Percentiles rank a stretch among this genome's conserved stretches.
phyloP scores from a whole-genome alignment of 306 rosid genomes.

The peach (Prunus persica) region DNA sequence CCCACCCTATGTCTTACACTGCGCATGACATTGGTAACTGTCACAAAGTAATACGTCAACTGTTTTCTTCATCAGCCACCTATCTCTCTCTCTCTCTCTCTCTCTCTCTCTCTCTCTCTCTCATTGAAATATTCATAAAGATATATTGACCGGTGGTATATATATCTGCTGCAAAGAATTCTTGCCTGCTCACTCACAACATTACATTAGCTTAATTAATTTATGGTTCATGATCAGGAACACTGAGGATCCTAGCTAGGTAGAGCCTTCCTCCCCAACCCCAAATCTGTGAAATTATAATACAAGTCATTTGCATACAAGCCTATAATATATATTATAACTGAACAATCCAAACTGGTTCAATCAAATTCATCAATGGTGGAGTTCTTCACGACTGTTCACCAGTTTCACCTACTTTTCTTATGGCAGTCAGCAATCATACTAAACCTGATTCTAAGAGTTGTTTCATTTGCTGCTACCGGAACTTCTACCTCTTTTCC shows the following conservation, averaged over 20 bases:
- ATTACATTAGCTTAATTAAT: neutral
- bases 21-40: conserved; percentile 21
- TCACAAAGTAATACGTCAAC: conserved; percentile 30
- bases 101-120: conserved; percentile 10
- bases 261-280: neutral
- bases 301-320: neutral
- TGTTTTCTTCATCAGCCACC: conserved; percentile 43
- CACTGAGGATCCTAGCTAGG: neutral
- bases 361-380: neutral
- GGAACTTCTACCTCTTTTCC: conserved; percentile 21
- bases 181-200: neutral
- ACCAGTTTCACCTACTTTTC: conserved; percentile 66
- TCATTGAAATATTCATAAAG: neutral
- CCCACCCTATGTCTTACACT: conserved; percentile 43
- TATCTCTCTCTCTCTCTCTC: conserved; percentile 27
- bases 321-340: neutral
- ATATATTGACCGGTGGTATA: neutral
- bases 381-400: conserved; percentile 48
- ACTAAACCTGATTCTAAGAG: conserved; percentile 16
- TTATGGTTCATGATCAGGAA: neutral
- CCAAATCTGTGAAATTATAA: neutral
- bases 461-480: conserved; percentile 45
- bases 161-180: neutral
- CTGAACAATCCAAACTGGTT: neutral
- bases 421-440: conserved; percentile 12